Conservation (phyloP, 441 rosid species). For the Arabidopsis lyrata region DNA sequence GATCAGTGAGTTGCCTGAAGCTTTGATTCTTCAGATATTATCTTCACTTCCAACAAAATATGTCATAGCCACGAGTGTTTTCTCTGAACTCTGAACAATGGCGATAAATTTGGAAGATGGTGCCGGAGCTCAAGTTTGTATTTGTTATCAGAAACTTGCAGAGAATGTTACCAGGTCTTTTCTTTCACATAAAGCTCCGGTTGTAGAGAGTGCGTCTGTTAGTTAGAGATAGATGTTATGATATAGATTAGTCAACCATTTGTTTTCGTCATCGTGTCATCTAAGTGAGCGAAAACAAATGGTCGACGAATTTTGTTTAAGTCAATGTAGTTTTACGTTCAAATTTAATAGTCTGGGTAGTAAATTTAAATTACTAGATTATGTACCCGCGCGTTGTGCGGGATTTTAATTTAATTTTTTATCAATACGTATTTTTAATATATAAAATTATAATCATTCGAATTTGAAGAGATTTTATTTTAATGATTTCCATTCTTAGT, state of each 20-base stretch:
- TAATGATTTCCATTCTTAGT: too few relatives aligned
- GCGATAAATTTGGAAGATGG: background rate
- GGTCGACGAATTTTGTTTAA: too few relatives aligned
- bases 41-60: background rate
- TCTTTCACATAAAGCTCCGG: constrained; percentile 5
- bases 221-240: background rate
- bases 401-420: too few relatives aligned
- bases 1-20: background rate
- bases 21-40: background rate
- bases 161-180: background rate
- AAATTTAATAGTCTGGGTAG: too few relatives aligned
- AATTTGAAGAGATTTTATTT: too few relatives aligned
- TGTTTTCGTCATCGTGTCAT: too few relatives aligned
- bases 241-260: background rate
- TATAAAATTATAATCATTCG: too few relatives aligned
- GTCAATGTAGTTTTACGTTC: too few relatives aligned
- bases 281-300: too few relatives aligned
- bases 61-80: constrained; percentile 14
- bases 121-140: background rate
- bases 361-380: too few relatives aligned
- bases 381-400: too few relatives aligned
- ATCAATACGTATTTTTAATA: too few relatives aligned
- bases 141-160: background rate
- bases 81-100: constrained; percentile 13
- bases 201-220: constrained; percentile 2